Conservation (phyloP, 129 eudicot genomes). For the Mikania micrantha region DNA sequence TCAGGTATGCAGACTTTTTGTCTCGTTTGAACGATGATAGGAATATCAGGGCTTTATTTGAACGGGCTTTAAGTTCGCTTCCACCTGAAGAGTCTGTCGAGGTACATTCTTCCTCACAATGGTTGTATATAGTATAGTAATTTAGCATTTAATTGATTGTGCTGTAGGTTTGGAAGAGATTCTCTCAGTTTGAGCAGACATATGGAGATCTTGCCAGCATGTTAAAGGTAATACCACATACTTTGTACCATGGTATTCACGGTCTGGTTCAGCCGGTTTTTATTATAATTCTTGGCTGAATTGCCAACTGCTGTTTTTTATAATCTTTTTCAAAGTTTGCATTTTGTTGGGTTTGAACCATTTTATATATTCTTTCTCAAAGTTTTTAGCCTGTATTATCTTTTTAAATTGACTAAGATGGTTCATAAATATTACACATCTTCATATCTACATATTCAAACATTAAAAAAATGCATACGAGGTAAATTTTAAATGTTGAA, state of each 20-base stretch:
- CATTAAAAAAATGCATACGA: too few relatives aligned
- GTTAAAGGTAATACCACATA: conserved; percentile 62
- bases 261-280: neutral
- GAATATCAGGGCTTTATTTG: conserved; percentile 95
- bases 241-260: neutral
- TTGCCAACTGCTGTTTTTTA: neutral
- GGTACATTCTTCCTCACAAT: conserved; percentile 36
- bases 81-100: conserved; percentile 91
- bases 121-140: neutral
- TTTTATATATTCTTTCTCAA: too few relatives aligned
- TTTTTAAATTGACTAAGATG: too few relatives aligned
- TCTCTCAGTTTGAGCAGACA: conserved; percentile 82
- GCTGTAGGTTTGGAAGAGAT: conserved; percentile 87
- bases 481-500: neutral
- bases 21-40: conserved; percentile 92
- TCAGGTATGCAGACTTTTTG: conserved; percentile 93
- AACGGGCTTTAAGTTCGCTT: conserved; percentile 88
- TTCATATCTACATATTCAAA: too few relatives aligned
- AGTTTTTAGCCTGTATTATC: too few relatives aligned
- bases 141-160: conserved; percentile 2
- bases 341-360: too few relatives aligned
- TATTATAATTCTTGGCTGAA: neutral
- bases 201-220: conserved; percentile 98
- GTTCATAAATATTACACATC: too few relatives aligned
- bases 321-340: too few relatives aligned